Percentiles rank a stretch among this genome's conserved stretches.
Evolutionary conservation across 2,329 filamentous ascomycete genomes (phyloP).

Genomic region (Aspergillus viridinutans): DNA sequence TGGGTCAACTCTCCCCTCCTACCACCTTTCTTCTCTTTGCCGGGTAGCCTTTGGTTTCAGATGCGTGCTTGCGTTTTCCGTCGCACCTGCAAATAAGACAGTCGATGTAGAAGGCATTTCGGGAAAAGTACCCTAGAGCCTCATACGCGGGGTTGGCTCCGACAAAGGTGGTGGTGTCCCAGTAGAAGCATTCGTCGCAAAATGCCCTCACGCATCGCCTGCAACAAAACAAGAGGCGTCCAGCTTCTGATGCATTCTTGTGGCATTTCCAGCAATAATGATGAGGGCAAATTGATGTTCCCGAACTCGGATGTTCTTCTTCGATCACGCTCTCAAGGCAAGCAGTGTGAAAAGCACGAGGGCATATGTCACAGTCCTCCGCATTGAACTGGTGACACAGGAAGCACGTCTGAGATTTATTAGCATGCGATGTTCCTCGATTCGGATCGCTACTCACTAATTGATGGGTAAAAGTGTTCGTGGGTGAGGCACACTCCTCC

Average conservation of each 20-base stretch:
- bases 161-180: slow-evolving; percentile 47
- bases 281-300: slow-evolving; percentile 43
- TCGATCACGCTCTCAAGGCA: slow-evolving; percentile 39
- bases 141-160: slow-evolving; percentile 50
- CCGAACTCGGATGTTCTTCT: slow-evolving; percentile 20
- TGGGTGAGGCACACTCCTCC: not conserved
- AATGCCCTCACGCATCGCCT: slow-evolving; percentile 53
- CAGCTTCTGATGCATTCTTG: slow-evolving; percentile 46
- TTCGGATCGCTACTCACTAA: slow-evolving; percentile 19
- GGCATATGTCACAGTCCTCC: slow-evolving; percentile 40
- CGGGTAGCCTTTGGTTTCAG: not conserved
- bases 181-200: slow-evolving; percentile 58
- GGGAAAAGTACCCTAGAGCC: slow-evolving; percentile 42
- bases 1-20: not conserved
- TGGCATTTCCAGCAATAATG: slow-evolving; percentile 53
- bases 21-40: not conserved
- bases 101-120: slow-evolving; percentile 48
- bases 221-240: slow-evolving; percentile 47
- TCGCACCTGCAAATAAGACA: slow-evolving; percentile 2
- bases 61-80: not conserved
- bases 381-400: slow-evolving; percentile 3
- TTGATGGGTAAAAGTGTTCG: slow-evolving; percentile 41
- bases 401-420: slow-evolving; percentile 14
- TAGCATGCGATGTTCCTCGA: not conserved
- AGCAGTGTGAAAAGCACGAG: slow-evolving; percentile 50